Percentiles rank a stretch among this genome's conserved stretches.
Evolutionary conservation across 139 green algal species (phyloP).

Genomic region (Chlorella vulgaris): DNA sequence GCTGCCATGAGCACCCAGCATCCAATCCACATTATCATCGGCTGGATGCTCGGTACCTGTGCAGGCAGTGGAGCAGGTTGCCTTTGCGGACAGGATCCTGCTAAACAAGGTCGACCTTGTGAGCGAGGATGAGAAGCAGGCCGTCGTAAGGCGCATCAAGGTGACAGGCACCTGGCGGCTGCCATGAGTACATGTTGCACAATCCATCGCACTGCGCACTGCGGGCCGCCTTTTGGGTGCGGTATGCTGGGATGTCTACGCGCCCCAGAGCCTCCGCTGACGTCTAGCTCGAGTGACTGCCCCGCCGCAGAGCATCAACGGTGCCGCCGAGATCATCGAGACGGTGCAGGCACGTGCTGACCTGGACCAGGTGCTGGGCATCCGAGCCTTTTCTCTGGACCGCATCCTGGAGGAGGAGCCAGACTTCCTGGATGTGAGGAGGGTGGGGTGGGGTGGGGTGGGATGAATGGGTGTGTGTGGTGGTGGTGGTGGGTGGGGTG

Average conservation of each 20-base stretch:
- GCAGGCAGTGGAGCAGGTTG: slow-evolving; percentile 90
- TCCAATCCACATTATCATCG: too few species aligned
- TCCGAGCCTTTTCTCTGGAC: slow-evolving; percentile 93
- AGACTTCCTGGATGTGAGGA: slow-evolving; percentile 22
- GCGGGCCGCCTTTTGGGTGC: too few species aligned
- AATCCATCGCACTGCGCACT: too few species aligned
- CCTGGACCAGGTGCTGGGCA: slow-evolving; percentile 86
- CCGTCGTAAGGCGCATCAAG: not conserved
- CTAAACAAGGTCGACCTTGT: slow-evolving; percentile 88
- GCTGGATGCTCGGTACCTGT: slow-evolving; percentile 59
- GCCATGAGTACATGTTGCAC: too few species aligned
- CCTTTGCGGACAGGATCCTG: slow-evolving; percentile 88
- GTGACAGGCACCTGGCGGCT: not conserved
- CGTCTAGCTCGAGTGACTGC: too few species aligned
- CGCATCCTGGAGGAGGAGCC: slow-evolving; percentile 74
- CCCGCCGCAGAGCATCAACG: slow-evolving; percentile 24
- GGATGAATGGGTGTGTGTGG: not conserved
- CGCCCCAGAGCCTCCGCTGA: too few species aligned
- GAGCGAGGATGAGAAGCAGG: slow-evolving; percentile 42
- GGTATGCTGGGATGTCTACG: too few species aligned
- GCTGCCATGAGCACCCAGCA: slow-evolving; percentile 68
- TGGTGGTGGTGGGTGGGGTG: not conserved
- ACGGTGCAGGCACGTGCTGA: slow-evolving; percentile 58
- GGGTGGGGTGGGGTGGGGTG: not conserved
- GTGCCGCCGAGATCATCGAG: slow-evolving; percentile 15